Conservation (phyloP, 202 grass and related monocot species). For the Sporobolus alterniflorus region DNA sequence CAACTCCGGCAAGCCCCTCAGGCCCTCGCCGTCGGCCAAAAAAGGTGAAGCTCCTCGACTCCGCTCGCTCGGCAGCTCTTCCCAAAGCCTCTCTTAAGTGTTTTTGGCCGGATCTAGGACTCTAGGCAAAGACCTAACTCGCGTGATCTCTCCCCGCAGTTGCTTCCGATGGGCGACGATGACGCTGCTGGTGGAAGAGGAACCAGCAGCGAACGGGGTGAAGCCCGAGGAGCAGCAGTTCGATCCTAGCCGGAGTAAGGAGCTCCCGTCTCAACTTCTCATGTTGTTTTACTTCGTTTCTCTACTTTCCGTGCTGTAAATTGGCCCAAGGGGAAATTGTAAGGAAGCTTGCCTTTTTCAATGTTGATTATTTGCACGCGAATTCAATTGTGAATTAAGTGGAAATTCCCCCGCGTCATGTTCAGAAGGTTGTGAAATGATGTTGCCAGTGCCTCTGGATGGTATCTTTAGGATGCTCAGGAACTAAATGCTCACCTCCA, state of each 20-base stretch:
- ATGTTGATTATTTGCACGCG: background rate
- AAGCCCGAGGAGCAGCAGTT: slow-evolving; percentile 50
- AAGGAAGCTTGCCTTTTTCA: background rate
- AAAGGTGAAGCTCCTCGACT: too few species aligned
- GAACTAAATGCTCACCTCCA: background rate
- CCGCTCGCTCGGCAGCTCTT: background rate
- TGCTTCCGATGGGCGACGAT: slow-evolving; percentile 18
- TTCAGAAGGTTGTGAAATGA: slow-evolving; percentile 1
- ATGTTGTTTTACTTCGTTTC: background rate
- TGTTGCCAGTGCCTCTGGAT: background rate
- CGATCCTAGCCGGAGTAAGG: slow-evolving; percentile 83
- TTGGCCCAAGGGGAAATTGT: background rate
- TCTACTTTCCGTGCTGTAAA: background rate
- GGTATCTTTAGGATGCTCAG: background rate
- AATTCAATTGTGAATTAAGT: background rate
- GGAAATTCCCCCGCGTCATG: background rate
- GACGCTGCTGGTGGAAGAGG: background rate
- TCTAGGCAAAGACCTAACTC: slow-evolving; percentile 18
- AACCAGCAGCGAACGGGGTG: slow-evolving; percentile 23
- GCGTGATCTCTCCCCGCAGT: background rate
- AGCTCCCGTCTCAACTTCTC: background rate
- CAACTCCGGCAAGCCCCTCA: too few species aligned
- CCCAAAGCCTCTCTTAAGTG: background rate
- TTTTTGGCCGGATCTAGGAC: slow-evolving; percentile 3
- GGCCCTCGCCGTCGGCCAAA: too few species aligned